These are phyloP conservation scores for Cubamyces sp. DNA, from an alignment of 768 basidiomycete genomes.

Conservation along the genomic window DNA sequence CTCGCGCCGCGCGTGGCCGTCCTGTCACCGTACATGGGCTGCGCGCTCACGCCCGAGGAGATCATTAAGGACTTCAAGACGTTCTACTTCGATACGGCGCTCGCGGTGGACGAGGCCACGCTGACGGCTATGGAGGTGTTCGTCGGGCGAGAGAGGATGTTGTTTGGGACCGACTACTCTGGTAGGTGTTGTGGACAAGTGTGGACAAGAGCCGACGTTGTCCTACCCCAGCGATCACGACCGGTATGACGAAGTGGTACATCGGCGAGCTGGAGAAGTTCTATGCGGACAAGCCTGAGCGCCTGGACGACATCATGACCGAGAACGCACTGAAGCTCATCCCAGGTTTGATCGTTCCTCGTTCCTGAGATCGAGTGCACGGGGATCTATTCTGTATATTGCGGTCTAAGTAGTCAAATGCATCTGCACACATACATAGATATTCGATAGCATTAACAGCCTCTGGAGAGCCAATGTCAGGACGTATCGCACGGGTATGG, in stretches of 20 bases:
- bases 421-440: too few species aligned
- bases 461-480: neutral
- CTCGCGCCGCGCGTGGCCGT: slow-evolving; percentile 71
- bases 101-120: slow-evolving; percentile 58
- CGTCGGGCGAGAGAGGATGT: slow-evolving; percentile 52
- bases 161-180: slow-evolving; percentile 79
- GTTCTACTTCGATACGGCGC: slow-evolving; percentile 77
- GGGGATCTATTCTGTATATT: neutral
- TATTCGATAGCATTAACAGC: neutral
- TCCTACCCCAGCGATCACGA: slow-evolving; percentile 54
- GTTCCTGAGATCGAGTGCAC: neutral
- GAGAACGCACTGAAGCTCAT: slow-evolving; percentile 15
- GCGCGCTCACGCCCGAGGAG: slow-evolving; percentile 58
- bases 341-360: neutral
- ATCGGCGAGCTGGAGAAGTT: slow-evolving; percentile 54
- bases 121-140: slow-evolving; percentile 56
- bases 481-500: slow-evolving; percentile 6
- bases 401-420: neutral
- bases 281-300: slow-evolving; percentile 41
- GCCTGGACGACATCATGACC: slow-evolving; percentile 9
- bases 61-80: slow-evolving; percentile 69
- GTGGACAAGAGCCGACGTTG: too few species aligned
- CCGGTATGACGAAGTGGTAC: slow-evolving; percentile 63
- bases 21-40: slow-evolving; percentile 71
- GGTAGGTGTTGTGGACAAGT: slow-evolving; percentile 43